Percentiles rank a stretch among this genome's conserved stretches.
Conservation (phyloP, 495 filamentous ascomycete genomes). For the Aspergillus saccharolyticus region DNA sequence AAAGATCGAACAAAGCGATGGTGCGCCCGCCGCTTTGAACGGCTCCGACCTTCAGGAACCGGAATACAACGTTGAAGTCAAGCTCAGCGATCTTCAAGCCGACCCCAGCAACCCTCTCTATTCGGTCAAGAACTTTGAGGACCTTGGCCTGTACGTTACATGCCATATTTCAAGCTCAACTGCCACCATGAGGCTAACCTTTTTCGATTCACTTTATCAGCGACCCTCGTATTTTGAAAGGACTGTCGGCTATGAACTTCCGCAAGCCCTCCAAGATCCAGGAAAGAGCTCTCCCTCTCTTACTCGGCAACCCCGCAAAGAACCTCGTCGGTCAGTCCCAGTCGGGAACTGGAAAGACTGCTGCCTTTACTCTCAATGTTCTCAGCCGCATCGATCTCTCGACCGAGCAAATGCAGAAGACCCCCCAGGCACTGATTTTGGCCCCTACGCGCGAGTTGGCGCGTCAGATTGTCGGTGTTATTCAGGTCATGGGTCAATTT, state of each 20-base stretch:
- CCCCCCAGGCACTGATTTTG: conserved; percentile 82
- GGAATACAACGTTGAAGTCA: conserved; percentile 80
- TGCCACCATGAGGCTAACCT: conserved; percentile 11
- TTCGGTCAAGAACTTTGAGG: conserved; percentile 78
- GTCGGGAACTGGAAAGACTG: conserved; percentile 97
- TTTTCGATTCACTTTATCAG: conserved; percentile 26
- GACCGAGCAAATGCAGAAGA: conserved; percentile 41
- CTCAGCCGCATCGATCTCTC: conserved; percentile 74
- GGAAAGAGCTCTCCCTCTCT: conserved; percentile 82
- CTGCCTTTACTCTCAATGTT: conserved; percentile 89
- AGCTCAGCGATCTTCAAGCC: conserved; percentile 80
- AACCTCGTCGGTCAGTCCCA: conserved; percentile 98
- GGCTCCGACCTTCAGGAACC: conserved; percentile 63
- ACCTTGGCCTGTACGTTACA: conserved; percentile 71
- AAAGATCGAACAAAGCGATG: conserved; percentile 45
- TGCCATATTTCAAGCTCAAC: too few species aligned
- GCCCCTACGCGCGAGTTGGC: conserved; percentile 93
- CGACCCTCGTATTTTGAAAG: conserved; percentile 50
- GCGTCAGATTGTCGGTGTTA: conserved; percentile 84
- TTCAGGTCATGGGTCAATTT: conserved; percentile 76
- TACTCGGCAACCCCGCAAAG: conserved; percentile 72
- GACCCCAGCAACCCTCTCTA: conserved; percentile 83
- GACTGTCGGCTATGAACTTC: conserved; percentile 78
- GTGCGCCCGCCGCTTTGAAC: conserved; percentile 35
- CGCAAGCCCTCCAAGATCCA: conserved; percentile 96